phyloP scores from a whole-genome alignment of 106 monocot genomes.

The Dendrobium catenatum region DNA sequence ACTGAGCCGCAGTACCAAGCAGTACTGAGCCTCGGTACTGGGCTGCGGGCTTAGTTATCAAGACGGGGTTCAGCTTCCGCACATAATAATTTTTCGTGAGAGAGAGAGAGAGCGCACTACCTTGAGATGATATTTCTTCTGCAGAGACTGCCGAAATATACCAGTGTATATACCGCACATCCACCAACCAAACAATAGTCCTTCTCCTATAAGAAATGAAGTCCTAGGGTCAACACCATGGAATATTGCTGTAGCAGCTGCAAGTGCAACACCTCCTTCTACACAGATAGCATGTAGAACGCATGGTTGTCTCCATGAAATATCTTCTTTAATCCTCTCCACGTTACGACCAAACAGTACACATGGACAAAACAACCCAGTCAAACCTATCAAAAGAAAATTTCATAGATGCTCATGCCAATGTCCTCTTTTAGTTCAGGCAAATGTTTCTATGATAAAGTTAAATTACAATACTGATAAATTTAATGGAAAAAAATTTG shows the following conservation, averaged over 20 bases:
- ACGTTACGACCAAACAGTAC: constrained; percentile 80
- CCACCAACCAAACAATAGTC: constrained; percentile 78
- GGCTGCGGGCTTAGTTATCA: too few species aligned
- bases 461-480: too few species aligned
- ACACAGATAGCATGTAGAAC: constrained; percentile 68
- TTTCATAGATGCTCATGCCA: not conserved
- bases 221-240: constrained; percentile 74
- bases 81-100: too few species aligned
- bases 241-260: constrained; percentile 62
- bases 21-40: too few species aligned
- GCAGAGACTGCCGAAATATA: constrained; percentile 61
- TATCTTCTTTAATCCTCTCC: constrained; percentile 62
- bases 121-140: constrained; percentile 94
- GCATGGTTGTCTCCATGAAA: constrained; percentile 62
- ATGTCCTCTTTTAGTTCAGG: not conserved
- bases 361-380: constrained; percentile 85
- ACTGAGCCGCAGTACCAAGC: too few species aligned
- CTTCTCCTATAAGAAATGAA: constrained; percentile 81
- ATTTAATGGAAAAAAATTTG: not conserved
- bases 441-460: not conserved
- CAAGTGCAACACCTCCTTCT: constrained; percentile 76
- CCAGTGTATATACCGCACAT: constrained; percentile 92
- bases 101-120: constrained; percentile 14
- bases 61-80: too few species aligned
- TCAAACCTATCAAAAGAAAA: constrained; percentile 37